Evolutionary conservation across 257 asterid genomes (phyloP), one percentile per base, ranked within the genome.

Genomic region (Petunia secreta): DNA sequence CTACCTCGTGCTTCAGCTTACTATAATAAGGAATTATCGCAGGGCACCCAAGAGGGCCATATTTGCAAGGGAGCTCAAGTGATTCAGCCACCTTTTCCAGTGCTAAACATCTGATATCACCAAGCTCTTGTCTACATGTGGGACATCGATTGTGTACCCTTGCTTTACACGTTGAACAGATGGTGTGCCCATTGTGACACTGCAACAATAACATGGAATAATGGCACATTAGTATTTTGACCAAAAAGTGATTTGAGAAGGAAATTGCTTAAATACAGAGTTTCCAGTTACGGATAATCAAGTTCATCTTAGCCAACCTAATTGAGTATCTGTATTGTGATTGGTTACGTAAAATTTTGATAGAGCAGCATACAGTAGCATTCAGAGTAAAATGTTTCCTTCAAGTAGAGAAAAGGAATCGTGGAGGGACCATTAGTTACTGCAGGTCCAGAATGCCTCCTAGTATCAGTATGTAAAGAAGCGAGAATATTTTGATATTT

Each of bases 161-260:
- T 64, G 71, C 81, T 87, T 89, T 89, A 75, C 91, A 89, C 34
- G 88, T 86, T 10, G 91, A 87, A 77, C 93, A 87, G 54, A 89
- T 85, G 16, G 93, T 86, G 52, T 89, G 91, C 39, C 93, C 93
- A 53, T 89, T 88, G 84, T 89, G 93, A 86, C 93, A 89, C 93
- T 89, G 88, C 73, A 83, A 43, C 67, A 60, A 57, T 41, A 8
- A 43, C 25, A 78, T 2, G 39, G 13, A 11, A 68, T 38, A 50
- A 71, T 4, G 75, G 75, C 80, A 75, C 63, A 67, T 67, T 41
- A 62, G 41, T 41, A 65, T 25, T 25, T 25, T 25, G 25, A 25
- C 25, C 25, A 64, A 66, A 66, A 40, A 0, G 39, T 0, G 25
- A 64, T 3, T 39, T 10, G 2, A 8, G 69, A 34, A 63, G 44